Conservation (phyloP, 371 early-diverging fungal genomes). For the Rhizopus sp. region DNA sequence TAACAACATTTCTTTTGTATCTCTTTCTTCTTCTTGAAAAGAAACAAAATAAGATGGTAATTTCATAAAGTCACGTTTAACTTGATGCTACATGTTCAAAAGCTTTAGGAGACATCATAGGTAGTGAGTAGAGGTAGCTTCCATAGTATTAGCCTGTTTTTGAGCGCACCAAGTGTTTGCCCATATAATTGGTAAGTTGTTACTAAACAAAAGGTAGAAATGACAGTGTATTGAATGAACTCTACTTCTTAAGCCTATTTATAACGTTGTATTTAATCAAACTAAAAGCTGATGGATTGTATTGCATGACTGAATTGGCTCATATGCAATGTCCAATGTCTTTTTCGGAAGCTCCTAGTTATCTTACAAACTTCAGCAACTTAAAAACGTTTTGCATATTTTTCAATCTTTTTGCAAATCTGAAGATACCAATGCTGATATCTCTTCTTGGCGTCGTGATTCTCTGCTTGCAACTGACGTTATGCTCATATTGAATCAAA, state of each 20-base stretch:
- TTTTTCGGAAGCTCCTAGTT: conserved; percentile 25
- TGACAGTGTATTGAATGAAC: conserved; percentile 11
- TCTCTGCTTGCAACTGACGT: conserved; percentile 14
- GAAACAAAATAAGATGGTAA: no score
- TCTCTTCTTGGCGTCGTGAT: conserved; percentile 17
- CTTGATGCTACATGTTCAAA: no score
- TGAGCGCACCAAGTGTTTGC: no score
- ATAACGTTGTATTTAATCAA: conserved; percentile 30
- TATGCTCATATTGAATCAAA: conserved; percentile 12
- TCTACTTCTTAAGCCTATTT: conserved; percentile 19
- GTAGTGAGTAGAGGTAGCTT: no score
- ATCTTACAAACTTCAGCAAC: conserved; percentile 16
- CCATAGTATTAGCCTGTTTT: no score
- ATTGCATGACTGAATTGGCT: conserved; percentile 28
- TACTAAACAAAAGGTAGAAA: conserved; percentile 13
- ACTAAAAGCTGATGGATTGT: conserved; percentile 27
- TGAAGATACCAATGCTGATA: conserved; percentile 13
- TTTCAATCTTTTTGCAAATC: conserved; percentile 19
- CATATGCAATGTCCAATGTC: conserved; percentile 24
- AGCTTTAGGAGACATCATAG: no score
- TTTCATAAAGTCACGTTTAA: no score
- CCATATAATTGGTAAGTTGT: conserved; percentile 22
- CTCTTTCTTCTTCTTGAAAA: no score
- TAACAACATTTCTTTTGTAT: no score
- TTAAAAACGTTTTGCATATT: conserved; percentile 21